A percentile compares a stretch with the other conserved stretches of the same genome.
Conservation (phyloP, 2,329 filamentous ascomycete genomes). For the Pseudogymnoascus sp. region DNA sequence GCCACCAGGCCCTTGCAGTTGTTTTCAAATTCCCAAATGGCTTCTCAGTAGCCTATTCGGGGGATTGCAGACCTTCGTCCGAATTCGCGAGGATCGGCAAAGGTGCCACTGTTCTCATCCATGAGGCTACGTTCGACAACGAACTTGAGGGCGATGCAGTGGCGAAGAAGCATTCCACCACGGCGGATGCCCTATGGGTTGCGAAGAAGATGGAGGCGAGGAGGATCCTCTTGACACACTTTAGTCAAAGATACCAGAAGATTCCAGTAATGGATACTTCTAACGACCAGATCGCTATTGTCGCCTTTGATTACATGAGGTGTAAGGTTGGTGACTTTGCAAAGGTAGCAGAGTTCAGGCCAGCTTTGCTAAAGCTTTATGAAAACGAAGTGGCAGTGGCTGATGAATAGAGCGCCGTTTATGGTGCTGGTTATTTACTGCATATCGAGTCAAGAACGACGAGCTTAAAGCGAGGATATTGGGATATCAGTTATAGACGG, state of each 20-base stretch:
- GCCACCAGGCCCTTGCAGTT: slow-evolving; percentile 67
- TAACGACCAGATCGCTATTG: slow-evolving; percentile 54
- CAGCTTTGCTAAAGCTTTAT: slow-evolving; percentile 51
- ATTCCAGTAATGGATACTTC: slow-evolving; percentile 32
- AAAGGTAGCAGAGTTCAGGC: slow-evolving; percentile 55
- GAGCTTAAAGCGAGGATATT: background rate
- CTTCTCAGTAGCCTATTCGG: slow-evolving; percentile 86
- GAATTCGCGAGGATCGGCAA: slow-evolving; percentile 63
- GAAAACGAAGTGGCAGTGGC: slow-evolving; percentile 30
- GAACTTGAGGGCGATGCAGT: slow-evolving; percentile 68
- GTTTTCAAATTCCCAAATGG: slow-evolving; percentile 69
- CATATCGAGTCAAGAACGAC: background rate
- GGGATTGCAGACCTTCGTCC: slow-evolving; percentile 76
- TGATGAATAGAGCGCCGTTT: background rate
- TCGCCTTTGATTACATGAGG: slow-evolving; percentile 74
- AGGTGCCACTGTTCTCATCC: slow-evolving; percentile 75
- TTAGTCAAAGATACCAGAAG: slow-evolving; percentile 76
- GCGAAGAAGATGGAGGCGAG: slow-evolving; percentile 72
- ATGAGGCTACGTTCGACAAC: slow-evolving; percentile 95
- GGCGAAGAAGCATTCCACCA: slow-evolving; percentile 87
- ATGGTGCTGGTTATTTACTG: background rate
- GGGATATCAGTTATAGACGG: background rate
- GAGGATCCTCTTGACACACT: slow-evolving; percentile 82
- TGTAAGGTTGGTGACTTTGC: slow-evolving; percentile 64
- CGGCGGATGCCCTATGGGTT: slow-evolving; percentile 73